Base-by-base conservation (phyloP, 2,329 filamentous ascomycete species). In the Penicillium verrucosum region DNA sequence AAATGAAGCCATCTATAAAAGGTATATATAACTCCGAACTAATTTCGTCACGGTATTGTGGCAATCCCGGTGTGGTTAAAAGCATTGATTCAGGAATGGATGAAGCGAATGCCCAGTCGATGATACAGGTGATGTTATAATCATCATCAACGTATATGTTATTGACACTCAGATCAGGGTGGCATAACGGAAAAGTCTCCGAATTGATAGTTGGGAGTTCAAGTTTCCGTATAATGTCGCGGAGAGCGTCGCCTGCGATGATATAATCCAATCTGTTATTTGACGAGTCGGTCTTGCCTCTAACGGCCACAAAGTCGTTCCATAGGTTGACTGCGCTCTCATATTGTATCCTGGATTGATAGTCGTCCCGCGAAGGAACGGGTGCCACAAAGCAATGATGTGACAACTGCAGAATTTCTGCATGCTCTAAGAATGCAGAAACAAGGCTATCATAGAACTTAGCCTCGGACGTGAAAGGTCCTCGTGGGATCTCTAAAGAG, bases 251-350 rank as follows among this genome's bases (percentile, higher is more conserved):
- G 10, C 55, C 64, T 30, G 53, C 56, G 40, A 68, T 57, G 0
- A 65, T 62, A 42, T 68, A 70, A 34, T 68, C 66, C 4, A 66
- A 38, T 43, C 68, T 61, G 45, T 69, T 71, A 3, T 63, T n/a
- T 1, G 46, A 27, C 11, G 34, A 21, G 50, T 71, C 54, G 11
- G 51, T 62, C 34, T 70, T 71, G 5, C 41, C 2, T 41, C 63
- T 55, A 30, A 65, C 14, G n/a, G 62, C 21, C 14, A 70, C 54
- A 49, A 68, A 70, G 50, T 70, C 58, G 46, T 63, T 65, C 65
- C 52, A 69, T 43, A 62, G 50, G 40, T 66, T 34, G 3, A 56
- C 47, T 10, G 66, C 64, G 10, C 23, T 54, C 30, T n/a, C 3
- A 30, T 60, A 68, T 49, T 68, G 11, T 27, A 27, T 27, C 0